phyloP scores from a whole-genome alignment of 192 early-diverging fungal species.

The Lobosporangium transversale region DNA sequence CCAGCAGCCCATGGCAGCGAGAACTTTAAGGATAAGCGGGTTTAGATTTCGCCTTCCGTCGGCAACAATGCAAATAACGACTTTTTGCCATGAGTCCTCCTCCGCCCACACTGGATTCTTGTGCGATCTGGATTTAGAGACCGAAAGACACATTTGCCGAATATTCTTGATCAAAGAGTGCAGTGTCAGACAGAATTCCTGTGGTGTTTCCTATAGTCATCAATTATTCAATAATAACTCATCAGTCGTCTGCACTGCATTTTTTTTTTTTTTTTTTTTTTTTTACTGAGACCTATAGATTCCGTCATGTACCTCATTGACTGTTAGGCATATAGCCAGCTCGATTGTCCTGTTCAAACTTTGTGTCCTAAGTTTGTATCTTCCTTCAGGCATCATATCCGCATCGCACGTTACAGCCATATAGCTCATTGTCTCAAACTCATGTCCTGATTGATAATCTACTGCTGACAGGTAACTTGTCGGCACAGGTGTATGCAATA shows the following conservation, averaged over 20 bases:
- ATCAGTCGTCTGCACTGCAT: neutral
- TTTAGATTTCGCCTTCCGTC: constrained; percentile 41
- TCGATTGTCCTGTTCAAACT: constrained; percentile 79
- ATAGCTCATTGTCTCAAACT: constrained; percentile 77
- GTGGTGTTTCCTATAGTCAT: constrained; percentile 50
- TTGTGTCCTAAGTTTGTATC: constrained; percentile 73
- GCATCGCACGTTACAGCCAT: constrained; percentile 78
- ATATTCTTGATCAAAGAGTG: constrained; percentile 51
- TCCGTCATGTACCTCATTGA: constrained; percentile 71
- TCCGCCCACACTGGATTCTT: constrained; percentile 39
- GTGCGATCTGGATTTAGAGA: constrained; percentile 26
- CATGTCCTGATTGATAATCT: constrained; percentile 59
- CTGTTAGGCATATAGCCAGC: constrained; percentile 91
- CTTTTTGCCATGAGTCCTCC: constrained; percentile 49
- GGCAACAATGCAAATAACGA: constrained; percentile 47
- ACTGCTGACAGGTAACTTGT: constrained; percentile 61
- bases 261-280: neutral
- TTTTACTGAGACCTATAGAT: neutral
- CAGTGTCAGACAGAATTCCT: constrained; percentile 42
- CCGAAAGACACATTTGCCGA: constrained; percentile 27
- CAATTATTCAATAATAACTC: neutral
- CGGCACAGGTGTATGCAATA: constrained; percentile 72
- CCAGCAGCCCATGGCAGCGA: constrained; percentile 50
- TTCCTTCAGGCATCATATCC: constrained; percentile 61
- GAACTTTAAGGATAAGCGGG: constrained; percentile 25